These are phyloP conservation scores for Microascus cirrosus DNA, from an alignment of 2,329 filamentous ascomycete species.

Conservation along the genomic window DNA sequence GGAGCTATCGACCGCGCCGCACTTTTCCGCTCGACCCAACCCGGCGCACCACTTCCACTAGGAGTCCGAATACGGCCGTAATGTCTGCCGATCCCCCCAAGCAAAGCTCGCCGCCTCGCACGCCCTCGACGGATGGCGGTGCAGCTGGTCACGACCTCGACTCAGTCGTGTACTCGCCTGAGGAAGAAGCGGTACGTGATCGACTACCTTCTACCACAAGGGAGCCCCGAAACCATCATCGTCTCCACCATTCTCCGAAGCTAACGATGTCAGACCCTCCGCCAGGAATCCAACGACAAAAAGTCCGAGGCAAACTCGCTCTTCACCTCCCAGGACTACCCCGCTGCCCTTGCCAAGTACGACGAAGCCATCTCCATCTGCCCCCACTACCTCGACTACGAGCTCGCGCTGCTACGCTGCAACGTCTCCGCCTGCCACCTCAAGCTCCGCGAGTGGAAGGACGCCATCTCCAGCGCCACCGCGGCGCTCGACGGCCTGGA, in stretches of 20 bases:
- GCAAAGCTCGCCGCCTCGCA: not conserved
- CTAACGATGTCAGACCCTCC: constrained; percentile 39
- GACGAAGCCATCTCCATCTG: constrained; percentile 68
- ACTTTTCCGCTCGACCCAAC: not conserved
- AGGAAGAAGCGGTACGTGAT: constrained; percentile 43
- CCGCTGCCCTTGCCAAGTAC: constrained; percentile 72
- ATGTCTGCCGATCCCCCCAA: not conserved
- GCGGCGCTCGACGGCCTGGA: constrained; percentile 64
- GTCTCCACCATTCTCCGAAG: not conserved
- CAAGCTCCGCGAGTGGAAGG: constrained; percentile 77
- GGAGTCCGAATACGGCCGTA: not conserved
- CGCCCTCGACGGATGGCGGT: not conserved
- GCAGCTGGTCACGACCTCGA: constrained; percentile 15
- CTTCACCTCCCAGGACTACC: constrained; percentile 63
- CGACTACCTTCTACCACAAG: not conserved
- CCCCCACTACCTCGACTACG: constrained; percentile 78
- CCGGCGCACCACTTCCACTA: not conserved
- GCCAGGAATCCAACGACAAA: constrained; percentile 59
- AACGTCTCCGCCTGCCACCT: constrained; percentile 87
- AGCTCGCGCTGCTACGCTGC: constrained; percentile 74
- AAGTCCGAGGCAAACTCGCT: constrained; percentile 70
- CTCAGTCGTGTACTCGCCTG: constrained; percentile 33
- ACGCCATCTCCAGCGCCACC: constrained; percentile 64
- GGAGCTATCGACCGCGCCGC: too few species aligned
- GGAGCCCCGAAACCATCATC: not conserved